Conservation (phyloP, 2,329 filamentous ascomycete genomes). For the Trichoderma gracile region DNA sequence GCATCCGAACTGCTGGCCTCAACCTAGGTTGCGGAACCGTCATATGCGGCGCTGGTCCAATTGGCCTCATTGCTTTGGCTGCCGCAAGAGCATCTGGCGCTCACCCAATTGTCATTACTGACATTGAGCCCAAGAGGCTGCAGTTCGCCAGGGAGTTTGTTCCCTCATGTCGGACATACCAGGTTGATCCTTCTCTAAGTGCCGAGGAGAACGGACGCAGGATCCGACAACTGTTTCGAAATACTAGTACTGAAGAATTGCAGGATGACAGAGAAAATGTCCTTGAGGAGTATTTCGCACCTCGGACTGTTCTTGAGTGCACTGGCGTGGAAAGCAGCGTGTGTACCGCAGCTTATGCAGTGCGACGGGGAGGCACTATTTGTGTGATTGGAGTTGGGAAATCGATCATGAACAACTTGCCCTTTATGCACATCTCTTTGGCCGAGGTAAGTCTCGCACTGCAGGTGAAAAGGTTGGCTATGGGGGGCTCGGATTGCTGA, state of each 20-base stretch:
- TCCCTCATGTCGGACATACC: constrained; percentile 14
- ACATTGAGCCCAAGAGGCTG: constrained; percentile 11
- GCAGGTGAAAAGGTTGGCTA: too few species aligned
- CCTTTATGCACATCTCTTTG: constrained; percentile 17
- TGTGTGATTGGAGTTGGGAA: constrained; percentile 16
- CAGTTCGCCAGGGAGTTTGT: constrained; percentile 7
- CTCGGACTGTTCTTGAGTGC: constrained; percentile 5
- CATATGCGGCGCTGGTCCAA: constrained; percentile 3
- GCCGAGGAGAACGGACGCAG: not conserved
- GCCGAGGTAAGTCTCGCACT: constrained; percentile 19
- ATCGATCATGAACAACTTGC: constrained; percentile 19
- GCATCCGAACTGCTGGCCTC: constrained; percentile 10
- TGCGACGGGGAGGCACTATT: constrained; percentile 14
- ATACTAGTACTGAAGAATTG: not conserved
- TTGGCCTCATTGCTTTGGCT: constrained; percentile 5
- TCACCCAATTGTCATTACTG: constrained; percentile 12
- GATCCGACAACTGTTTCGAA: constrained; percentile 1
- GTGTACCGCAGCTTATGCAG: constrained; percentile 8
- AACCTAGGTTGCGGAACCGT: constrained; percentile 2
- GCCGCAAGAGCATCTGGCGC: constrained; percentile 14
- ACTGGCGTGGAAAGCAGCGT: constrained; percentile 16
- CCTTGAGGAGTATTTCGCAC: constrained; percentile 1
- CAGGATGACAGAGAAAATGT: not conserved
- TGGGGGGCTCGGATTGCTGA: not conserved
- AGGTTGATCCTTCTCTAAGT: constrained; percentile 3